Evolutionary conservation across 495 filamentous ascomycete genomes (phyloP).

Genomic region (Achaetomiella virescens): DNA sequence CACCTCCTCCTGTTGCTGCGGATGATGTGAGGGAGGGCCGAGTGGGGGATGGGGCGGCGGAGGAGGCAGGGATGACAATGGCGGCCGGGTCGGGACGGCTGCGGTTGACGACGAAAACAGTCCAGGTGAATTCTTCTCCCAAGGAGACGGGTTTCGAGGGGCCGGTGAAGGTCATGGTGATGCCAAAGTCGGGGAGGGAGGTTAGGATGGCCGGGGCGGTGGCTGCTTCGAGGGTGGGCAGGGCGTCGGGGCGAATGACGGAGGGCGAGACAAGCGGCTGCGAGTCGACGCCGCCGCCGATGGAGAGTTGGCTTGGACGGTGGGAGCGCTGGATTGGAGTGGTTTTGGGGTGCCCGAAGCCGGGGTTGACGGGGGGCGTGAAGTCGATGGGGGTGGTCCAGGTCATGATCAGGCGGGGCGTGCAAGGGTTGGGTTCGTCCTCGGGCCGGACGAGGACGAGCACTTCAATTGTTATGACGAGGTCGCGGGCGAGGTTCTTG

Average conservation of each 20-base stretch:
- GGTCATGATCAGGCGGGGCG: constrained; percentile 67
- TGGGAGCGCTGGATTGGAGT: constrained; percentile 60
- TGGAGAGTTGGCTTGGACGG: constrained; percentile 56
- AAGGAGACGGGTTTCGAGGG: constrained; percentile 50
- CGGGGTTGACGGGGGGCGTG: constrained; percentile 56
- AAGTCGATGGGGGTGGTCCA: constrained; percentile 85
- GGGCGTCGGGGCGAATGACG: constrained; percentile 45
- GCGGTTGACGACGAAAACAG: constrained; percentile 83
- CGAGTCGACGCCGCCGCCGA: constrained; percentile 38
- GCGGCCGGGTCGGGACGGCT: constrained; percentile 27
- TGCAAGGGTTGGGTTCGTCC: constrained; percentile 45
- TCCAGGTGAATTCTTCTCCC: constrained; percentile 78
- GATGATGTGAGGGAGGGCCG: not conserved
- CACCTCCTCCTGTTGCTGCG: constrained; percentile 11
- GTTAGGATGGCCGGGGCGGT: constrained; percentile 40
- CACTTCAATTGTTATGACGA: constrained; percentile 59
- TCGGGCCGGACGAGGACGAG: constrained; percentile 51
- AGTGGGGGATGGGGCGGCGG: not conserved
- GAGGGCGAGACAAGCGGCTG: constrained; percentile 41
- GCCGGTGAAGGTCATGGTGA: constrained; percentile 66
- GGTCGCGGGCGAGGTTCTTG: constrained; percentile 45
- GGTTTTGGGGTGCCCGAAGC: constrained; percentile 44
- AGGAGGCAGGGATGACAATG: not conserved
- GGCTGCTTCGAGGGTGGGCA: constrained; percentile 47
- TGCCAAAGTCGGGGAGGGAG: constrained; percentile 53